These are phyloP conservation scores for Amylocarpus encephaloides DNA, from an alignment of 2,329 filamentous ascomycete species.

Conservation along the genomic window DNA sequence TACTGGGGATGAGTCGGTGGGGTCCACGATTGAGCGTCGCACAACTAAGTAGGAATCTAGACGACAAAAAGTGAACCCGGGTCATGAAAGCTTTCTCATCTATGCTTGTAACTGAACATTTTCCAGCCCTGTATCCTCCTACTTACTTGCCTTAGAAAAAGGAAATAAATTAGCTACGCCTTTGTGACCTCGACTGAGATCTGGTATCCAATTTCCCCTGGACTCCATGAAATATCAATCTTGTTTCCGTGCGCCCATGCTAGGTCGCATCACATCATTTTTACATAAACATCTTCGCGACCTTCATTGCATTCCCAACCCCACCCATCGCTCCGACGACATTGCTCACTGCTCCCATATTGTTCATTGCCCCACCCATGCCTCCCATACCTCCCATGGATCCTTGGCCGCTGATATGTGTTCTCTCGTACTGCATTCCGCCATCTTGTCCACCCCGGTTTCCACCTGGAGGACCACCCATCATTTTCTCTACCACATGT, in stretches of 20 bases:
- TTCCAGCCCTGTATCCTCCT: too few species aligned
- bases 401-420: slow-evolving; percentile 11
- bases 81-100: too few species aligned
- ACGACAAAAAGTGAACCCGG: too few species aligned
- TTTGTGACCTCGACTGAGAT: background rate
- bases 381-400: slow-evolving; percentile 16
- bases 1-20: too few species aligned
- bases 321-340: slow-evolving; percentile 24
- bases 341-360: slow-evolving; percentile 17
- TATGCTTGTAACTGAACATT: too few species aligned
- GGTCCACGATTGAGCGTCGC: too few species aligned
- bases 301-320: slow-evolving; percentile 25
- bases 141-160: background rate
- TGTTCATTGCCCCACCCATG: slow-evolving; percentile 14
- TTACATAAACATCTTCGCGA: slow-evolving; percentile 33
- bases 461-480: slow-evolving; percentile 49
- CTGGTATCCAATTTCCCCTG: slow-evolving; percentile 10
- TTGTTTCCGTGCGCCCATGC: background rate
- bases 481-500: slow-evolving; percentile 50
- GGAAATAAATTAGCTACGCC: slow-evolving; percentile 4
- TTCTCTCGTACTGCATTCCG: slow-evolving; percentile 19
- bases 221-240: slow-evolving; percentile 8
- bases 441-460: slow-evolving; percentile 32
- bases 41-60: too few species aligned
- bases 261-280: background rate